Evolutionary conservation across 345 rosid genomes (phyloP), one percentile per base, ranked within the genome.

Genomic region (Gossypioides kirkii): DNA sequence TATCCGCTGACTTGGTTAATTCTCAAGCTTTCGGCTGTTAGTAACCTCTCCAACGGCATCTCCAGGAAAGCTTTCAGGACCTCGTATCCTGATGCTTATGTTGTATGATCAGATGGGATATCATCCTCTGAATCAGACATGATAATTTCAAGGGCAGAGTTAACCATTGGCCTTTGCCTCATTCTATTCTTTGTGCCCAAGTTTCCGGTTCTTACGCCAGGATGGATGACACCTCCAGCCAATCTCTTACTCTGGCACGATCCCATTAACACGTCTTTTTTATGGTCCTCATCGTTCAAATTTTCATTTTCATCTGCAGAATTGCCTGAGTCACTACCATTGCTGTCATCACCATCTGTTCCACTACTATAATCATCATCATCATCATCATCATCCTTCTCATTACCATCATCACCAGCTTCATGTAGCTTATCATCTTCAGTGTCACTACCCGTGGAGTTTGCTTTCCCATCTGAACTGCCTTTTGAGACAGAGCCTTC

Each of bases 161-260:
- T 89, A 38, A 76, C 78, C 1, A 73, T 77, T 25, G 87, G 81
- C 75, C 94, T 86, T 74, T 89, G 92, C 79, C 94, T 83, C 80
- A 81, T 63, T 72, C 81, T 80, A 50, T 78, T 84, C 80, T 80
- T 86, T 28, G 83, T 63, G 62, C 79, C 77, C 71, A 76, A 47
- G 75, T 68, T 83, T 74, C 75, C 67, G 17, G 77, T 77, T 80
- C 82, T 81, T 45, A 23, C 60, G 25, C 2, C 83, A 47, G 72
- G 76, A 68, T 68, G 78, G 65, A 43, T 46, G 64, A 76, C 52
- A 41, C 8, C 76, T 69, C 80, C 81, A 26, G 85, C 80, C 70
- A 81, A 70, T 73, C 86, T 82, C 59, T 58, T 64, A 61, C 83
- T 82, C 78, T 76, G 52, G 28, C 76, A 74, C 0, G 74, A 70